Percentiles rank a stretch among this genome's conserved stretches.
Evolutionary conservation across 108 stramenopile species (phyloP).

Genomic region (Nitzschia palea): DNA sequence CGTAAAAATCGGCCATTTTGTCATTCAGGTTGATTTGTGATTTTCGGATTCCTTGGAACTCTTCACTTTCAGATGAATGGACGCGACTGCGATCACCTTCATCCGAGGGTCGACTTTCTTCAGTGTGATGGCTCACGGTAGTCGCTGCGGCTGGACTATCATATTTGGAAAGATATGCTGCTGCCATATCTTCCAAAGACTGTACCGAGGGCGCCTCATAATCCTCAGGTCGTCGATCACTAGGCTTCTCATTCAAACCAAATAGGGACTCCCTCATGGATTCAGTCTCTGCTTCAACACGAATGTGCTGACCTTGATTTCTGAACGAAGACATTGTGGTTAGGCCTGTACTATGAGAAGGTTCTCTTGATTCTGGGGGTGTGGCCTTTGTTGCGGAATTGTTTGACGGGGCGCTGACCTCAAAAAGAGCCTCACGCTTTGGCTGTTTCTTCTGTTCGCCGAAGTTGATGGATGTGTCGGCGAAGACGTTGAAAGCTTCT

Average conservation of each 20-base stretch:
- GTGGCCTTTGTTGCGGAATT: neutral
- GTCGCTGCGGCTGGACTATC: neutral
- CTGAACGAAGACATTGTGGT: conserved; percentile 1
- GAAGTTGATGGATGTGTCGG: conserved; percentile 6
- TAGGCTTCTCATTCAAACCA: too few relatives aligned
- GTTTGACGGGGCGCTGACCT: neutral
- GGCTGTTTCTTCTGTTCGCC: neutral
- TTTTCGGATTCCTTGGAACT: too few relatives aligned
- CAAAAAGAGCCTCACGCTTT: conserved; percentile 6
- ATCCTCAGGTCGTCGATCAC: too few relatives aligned
- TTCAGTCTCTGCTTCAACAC: too few relatives aligned
- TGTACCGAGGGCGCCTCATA: neutral
- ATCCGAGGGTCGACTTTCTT: conserved; percentile 3
- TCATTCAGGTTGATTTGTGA: neutral
- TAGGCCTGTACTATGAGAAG: neutral
- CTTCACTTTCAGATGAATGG: too few relatives aligned
- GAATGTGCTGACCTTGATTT: too few relatives aligned
- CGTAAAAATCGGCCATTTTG: conserved; percentile 22
- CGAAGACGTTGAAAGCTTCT: conserved; percentile 22
- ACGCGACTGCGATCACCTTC: too few relatives aligned
- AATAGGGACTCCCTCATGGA: too few relatives aligned
- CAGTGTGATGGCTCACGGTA: neutral
- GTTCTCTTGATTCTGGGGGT: neutral
- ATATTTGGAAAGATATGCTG: neutral
- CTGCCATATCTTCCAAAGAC: neutral